Base-by-base conservation (phyloP, 495 filamentous ascomycete species). In the Elaphomyces granulatus region DNA sequence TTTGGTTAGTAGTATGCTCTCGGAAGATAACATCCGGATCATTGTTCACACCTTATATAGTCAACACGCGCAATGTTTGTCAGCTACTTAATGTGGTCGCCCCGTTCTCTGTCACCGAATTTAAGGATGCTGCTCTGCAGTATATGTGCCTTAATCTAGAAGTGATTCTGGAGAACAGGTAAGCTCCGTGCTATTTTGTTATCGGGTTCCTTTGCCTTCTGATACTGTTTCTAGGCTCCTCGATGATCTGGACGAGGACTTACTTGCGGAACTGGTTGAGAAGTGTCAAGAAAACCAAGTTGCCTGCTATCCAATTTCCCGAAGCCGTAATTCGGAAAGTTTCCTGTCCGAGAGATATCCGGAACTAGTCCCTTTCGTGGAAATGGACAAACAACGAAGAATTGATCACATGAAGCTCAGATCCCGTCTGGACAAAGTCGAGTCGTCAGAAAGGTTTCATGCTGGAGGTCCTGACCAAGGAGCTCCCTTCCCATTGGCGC, bases 91-190 rank as follows among this genome's bases (percentile, higher is more conserved):
- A 90, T 51, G 79, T 74, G 1, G 77, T 93, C 43, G 77, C 81
- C 34, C 82, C 85, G 0, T 88, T 78, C 54, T 81, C 75, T 3
- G 74, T 93, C 19, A 78, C 70, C 0, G 78, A 82, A 41, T 94
- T 98, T 56, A 94, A 93, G 55, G 72, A 94, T 51, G 81, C 79
- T 26, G 81, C 80, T 2, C 55, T 96, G 43, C 83, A 94, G 58
- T 96, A 95, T 55, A 74, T 94, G 20, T 95, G 86, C 46, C 59
- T 94, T 26, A 87, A 92, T 49, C 64, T 95, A 28, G 88, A 95
- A 51, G 75, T 75, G 2, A 79, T 95, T 69, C 74, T 98, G 30
- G 80, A 92, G 50, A 92, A 93, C 45, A 80, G 82, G 68, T 78
- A 67, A 50, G 60, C 58, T 8, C 15, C 34, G 3, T 37, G 31